Evolutionary conservation across 108 stramenopile species (phyloP), one percentile per base, ranked within the genome.

Genomic region (Skeletonema potamos): DNA sequence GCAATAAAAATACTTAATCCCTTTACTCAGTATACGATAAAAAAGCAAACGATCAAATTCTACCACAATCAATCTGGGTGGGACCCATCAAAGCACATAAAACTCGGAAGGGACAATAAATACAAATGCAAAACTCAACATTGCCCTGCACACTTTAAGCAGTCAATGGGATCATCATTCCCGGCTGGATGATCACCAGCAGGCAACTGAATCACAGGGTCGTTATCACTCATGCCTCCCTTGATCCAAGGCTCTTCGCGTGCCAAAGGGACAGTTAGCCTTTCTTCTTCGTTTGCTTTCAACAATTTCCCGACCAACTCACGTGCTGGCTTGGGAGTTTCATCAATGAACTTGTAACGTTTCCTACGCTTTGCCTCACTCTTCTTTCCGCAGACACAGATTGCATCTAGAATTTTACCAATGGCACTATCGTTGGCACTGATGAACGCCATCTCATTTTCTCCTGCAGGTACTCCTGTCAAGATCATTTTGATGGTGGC

Each of bases 401-500:
- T 64, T 33, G 68, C 54, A 3, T 55, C 68, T 34, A 77, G 12
- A 6, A 65, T 58, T 12, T 43, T 41, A n/a, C 37, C 20, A 24
- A 73, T 12, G 4, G 51, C 24, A 51, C 57, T 64, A 28, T 51
- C 44, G 5, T 70, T 41, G 22, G 68, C 61, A 29, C 68, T 63
- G 20, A 77, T 64, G 59, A 70, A 77, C 3, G 24, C 61, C 76
- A 70, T 63, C 10, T 66, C 68, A 58, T 70, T 48, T 13, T 71
- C 84, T 55, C 90, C 86, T 6, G 90, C 89, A 29, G 93, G 93
- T 27, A 94, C 84, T 26, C 93, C 93, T 0, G 90, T 92, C 41
- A 94, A 54, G 27, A 89, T 67, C 27, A 89, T 86, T 30, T 86
- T 80, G 54, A 94, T 70, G 12, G 93, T 92, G 80, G 85, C 82